Conservation (phyloP, 2,329 filamentous ascomycete species). For the Cryphonectria carpinicola region DNA sequence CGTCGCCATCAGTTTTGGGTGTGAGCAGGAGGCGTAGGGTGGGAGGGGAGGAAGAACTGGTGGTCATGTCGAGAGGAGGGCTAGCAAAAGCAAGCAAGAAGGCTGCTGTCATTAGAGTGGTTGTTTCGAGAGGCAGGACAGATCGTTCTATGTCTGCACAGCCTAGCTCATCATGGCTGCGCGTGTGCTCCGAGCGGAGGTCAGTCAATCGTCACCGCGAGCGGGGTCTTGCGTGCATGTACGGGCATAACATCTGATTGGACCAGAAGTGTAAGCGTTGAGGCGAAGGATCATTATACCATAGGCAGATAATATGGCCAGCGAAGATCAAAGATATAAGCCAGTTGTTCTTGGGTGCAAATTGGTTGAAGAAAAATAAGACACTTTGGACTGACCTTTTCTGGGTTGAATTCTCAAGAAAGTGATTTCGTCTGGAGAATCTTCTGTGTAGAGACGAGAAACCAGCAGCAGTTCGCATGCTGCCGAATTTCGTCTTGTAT, state of each 20-base stretch:
- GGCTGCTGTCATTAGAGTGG: background rate
- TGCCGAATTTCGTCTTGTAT: background rate
- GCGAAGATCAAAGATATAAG: background rate
- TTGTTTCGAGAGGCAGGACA: background rate
- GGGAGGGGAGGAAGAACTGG: background rate
- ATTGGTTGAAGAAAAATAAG: background rate
- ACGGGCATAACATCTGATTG: slow-evolving; percentile 5
- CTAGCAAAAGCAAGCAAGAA: background rate
- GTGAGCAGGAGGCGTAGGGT: slow-evolving; percentile 5
- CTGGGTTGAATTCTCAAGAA: background rate
- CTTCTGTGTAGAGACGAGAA: background rate
- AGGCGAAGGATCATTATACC: background rate
- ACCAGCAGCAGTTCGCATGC: background rate
- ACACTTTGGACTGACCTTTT: background rate
- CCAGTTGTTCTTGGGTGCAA: background rate
- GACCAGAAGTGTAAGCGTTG: background rate
- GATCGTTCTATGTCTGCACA: background rate
- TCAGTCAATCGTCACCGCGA: background rate
- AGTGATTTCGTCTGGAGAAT: background rate
- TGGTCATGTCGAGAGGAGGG: background rate
- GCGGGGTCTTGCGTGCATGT: background rate
- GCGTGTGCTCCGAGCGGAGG: background rate
- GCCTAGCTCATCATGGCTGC: background rate
- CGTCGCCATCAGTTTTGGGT: background rate
- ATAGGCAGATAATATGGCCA: background rate